Conservation (phyloP, 2,329 filamentous ascomycete species). For the Fusarium domesticum region DNA sequence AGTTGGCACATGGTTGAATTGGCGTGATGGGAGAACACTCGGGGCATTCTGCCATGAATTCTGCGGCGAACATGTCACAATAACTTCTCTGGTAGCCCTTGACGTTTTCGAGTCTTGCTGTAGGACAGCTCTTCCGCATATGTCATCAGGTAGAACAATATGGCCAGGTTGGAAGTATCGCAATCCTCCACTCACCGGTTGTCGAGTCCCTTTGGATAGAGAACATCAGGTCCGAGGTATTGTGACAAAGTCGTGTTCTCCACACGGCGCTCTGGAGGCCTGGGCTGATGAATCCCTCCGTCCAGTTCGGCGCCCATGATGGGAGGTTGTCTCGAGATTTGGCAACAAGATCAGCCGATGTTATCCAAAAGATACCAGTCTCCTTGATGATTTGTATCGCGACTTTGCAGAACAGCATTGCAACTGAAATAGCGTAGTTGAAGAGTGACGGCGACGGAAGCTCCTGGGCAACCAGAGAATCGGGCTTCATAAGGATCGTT, state of each 20-base stretch:
- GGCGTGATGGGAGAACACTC: constrained; percentile 1
- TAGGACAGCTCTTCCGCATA: background rate
- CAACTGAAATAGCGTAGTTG: constrained; percentile 10
- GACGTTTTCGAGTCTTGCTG: background rate
- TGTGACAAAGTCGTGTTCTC: constrained; percentile 22
- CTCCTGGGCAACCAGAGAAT: constrained; percentile 19
- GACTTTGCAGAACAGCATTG: constrained; percentile 11
- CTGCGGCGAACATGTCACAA: constrained; percentile 3
- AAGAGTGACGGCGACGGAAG: constrained; percentile 15
- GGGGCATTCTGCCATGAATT: constrained; percentile 5
- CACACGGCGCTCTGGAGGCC: constrained; percentile 8
- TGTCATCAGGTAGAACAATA: constrained; percentile 8
- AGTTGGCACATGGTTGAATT: constrained; percentile 4
- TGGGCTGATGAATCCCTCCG: constrained; percentile 9
- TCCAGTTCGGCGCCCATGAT: constrained; percentile 24
- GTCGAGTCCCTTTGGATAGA: background rate
- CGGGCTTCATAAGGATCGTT: constrained; percentile 15
- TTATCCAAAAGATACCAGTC: constrained; percentile 22
- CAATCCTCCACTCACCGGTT: constrained; percentile 3
- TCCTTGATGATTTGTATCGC: constrained; percentile 13
- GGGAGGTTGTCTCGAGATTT: constrained; percentile 20
- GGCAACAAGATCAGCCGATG: constrained; percentile 12
- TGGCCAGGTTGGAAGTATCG: constrained; percentile 12
- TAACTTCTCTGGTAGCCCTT: background rate
- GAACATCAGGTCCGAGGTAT: constrained; percentile 8